phyloP scores from a whole-genome alignment of 2,329 filamentous ascomycete genomes.

The Shiraia sp. region DNA sequence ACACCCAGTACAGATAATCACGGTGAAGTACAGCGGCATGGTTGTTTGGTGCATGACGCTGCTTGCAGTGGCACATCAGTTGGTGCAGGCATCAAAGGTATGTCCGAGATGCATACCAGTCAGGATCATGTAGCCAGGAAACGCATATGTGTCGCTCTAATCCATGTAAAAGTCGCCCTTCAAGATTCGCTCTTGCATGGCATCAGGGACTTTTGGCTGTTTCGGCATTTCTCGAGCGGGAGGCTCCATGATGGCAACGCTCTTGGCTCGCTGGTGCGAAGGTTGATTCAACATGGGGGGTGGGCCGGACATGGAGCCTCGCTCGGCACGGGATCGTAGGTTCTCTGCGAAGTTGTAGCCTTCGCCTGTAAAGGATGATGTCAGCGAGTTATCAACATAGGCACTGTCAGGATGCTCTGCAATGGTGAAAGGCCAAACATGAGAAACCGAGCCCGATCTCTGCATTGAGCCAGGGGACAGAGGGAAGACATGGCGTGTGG shows the following conservation, averaged over 20 bases:
- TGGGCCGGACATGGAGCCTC: constrained; percentile 60
- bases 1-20: no score
- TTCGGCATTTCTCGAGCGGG: constrained; percentile 64
- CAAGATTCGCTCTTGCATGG: constrained; percentile 94
- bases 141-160: constrained; percentile 50
- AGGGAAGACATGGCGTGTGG: constrained; percentile 26
- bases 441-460: constrained; percentile 29
- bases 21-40: no score
- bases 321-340: constrained; percentile 88
- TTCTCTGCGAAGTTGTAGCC: constrained; percentile 98
- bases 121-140: no score
- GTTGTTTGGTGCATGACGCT: no score
- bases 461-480: constrained; percentile 23
- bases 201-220: constrained; percentile 68
- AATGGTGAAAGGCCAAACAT: constrained; percentile 33
- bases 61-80: no score
- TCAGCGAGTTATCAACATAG: constrained; percentile 64
- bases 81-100: no score
- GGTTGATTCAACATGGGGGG: constrained; percentile 17
- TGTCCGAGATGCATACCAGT: no score
- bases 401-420: constrained; percentile 36
- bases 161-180: constrained; percentile 99
- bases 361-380: constrained; percentile 71
- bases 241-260: constrained; percentile 65
- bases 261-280: constrained; percentile 69